A percentile compares a stretch with the other conserved stretches of the same genome.
Conservation (phyloP, 345 rosid genomes). For the Nasturtium officinale region DNA sequence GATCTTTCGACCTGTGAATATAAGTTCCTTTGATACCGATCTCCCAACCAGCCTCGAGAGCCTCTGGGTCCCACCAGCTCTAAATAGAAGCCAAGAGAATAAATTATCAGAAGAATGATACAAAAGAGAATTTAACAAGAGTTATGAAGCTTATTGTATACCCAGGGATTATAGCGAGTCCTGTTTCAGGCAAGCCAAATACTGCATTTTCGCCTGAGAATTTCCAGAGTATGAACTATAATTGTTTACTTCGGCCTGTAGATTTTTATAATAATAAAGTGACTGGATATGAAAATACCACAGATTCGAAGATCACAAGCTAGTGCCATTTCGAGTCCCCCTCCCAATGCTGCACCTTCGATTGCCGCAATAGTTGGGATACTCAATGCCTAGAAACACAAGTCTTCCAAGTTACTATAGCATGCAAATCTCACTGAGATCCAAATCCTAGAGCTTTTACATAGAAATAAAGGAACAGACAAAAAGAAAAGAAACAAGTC, state of each 20-base stretch:
- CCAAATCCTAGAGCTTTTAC: conserved; percentile 3
- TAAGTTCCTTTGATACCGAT: conserved; percentile 79
- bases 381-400: conserved; percentile 55
- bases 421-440: not conserved
- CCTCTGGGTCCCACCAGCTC: conserved; percentile 93
- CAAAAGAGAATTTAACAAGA: not conserved
- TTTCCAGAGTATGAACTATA: conserved; percentile 2
- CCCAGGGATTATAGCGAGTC: conserved; percentile 97
- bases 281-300: conserved; percentile 50
- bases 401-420: conserved; percentile 20
- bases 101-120: conserved; percentile 8
- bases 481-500: not conserved
- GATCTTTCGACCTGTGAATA: conserved; percentile 78
- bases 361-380: conserved; percentile 88
- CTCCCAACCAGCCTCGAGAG: conserved; percentile 88
- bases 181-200: conserved; percentile 93
- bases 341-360: conserved; percentile 93
- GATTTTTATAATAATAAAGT: not conserved
- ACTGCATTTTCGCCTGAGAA: conserved; percentile 74
- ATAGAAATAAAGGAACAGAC: not conserved
- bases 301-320: conserved; percentile 91
- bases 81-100: conserved; percentile 42
- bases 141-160: conserved; percentile 33
- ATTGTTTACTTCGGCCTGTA: not conserved
- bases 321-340: conserved; percentile 97